These are phyloP conservation scores for Chloris gayana DNA, from an alignment of 176 grass and related monocot genomes.

Conservation along the genomic window DNA sequence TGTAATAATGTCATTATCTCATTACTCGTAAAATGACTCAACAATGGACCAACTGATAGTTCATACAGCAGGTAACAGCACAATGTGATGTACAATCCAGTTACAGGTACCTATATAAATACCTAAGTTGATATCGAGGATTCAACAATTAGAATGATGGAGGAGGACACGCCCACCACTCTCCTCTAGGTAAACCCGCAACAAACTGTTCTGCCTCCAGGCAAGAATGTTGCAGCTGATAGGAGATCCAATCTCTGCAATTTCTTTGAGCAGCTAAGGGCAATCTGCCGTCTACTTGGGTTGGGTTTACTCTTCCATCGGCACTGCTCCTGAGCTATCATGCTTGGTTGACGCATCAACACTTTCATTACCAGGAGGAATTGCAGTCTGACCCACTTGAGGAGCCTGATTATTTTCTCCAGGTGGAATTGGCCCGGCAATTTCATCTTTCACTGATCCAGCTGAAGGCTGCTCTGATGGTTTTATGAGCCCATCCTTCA, in stretches of 20 bases:
- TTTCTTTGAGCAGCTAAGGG: conserved; percentile 52
- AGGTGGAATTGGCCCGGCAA: conserved; percentile 17
- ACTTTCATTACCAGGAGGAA: conserved; percentile 36
- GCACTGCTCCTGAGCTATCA: conserved; percentile 30
- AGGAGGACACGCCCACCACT: conserved; percentile 11
- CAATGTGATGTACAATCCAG: conserved; percentile 7
- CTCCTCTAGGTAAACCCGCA: conserved; percentile 50
- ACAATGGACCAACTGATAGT: not conserved
- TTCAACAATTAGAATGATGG: conserved; percentile 15
- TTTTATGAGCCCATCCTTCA: conserved; percentile 45
- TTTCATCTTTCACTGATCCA: conserved; percentile 29
- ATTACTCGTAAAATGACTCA: not conserved
- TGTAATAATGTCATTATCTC: not conserved
- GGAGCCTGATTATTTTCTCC: conserved; percentile 36
- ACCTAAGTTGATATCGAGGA: not conserved
- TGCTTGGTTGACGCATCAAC: conserved; percentile 30
- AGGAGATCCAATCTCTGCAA: conserved; percentile 55
- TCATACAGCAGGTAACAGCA: conserved; percentile 7
- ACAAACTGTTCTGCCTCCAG: conserved; percentile 40
- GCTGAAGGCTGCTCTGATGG: conserved; percentile 24
- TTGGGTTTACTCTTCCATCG: conserved; percentile 3
- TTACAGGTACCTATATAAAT: not conserved
- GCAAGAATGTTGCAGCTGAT: conserved; percentile 69
- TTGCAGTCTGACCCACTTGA: conserved; percentile 37
- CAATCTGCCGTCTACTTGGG: conserved; percentile 35